Base-by-base conservation (phyloP, 2,329 filamentous ascomycete genomes). In the Dactylellina leptospora region DNA sequence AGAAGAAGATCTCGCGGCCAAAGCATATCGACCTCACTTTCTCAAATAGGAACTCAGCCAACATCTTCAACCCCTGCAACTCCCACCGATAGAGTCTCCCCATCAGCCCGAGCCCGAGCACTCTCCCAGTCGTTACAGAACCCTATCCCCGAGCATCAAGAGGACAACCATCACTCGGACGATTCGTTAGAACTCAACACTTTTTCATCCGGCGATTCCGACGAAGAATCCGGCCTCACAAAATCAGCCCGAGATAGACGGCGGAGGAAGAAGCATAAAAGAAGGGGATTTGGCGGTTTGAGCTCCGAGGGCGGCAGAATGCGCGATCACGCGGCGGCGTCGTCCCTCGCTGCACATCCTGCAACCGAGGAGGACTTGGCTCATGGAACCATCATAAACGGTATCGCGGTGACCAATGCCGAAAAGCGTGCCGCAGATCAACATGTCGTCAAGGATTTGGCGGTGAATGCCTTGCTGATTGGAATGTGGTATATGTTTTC, bases 401-500 rank as follows among this genome's bases (percentile, higher is more conserved):
- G 66, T 44, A 87, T 88, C n/a, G 84, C 85, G 42, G 87, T 71
- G n/a, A 71, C 66, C 9, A 42, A 44, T 3, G 58, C 89, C 75
- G 90, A 93, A 81, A 87, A 87, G 80, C 88, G 87, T 77, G 82
- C 91, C 78, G 91, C 91, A 4, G 90, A 95, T 81, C 85, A 87
- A 78, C 88, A 85, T 76, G 86, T 97, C 38, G 74, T 91, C 51
- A 88, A 83, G 78, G 87, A 84, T 64, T 82, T 93, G 61, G 79
- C 88, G 64, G 82, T 93, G 78, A 97, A 97, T 79, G 85, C 84
- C n/a, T 77, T 85, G n/a, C 82, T 99, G 75, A 96, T 97, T 75
- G 85, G 86, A 22, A 81, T 96, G 74, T 99, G 95, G 93, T 87
- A 91, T 79, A 82, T 92, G 38, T 97, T 97, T 81, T 97, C 93